Base-by-base conservation (phyloP, 148 eudicot species). In the Vaccinium darrowii region DNA sequence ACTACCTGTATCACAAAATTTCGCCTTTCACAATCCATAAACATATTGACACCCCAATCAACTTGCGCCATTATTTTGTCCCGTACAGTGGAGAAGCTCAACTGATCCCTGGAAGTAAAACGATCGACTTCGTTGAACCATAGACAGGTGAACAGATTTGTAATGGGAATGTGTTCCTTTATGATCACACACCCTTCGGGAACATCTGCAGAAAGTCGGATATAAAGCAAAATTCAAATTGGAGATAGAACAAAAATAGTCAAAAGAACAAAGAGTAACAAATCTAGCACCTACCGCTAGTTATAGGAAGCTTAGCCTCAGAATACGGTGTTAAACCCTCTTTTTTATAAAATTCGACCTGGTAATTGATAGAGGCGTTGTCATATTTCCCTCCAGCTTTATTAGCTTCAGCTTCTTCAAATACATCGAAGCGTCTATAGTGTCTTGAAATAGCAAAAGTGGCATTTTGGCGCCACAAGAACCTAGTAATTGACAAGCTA, bases 111-210 rank as follows among this genome's bases (percentile, higher is more conserved):
- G 51, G 98, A 92, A 83, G 98, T 96, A 88, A 96, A 96, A 25
- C 98, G 98, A 85, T 96, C 98, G 43, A 96, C 98, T 89, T 96
- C 98, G 83, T 94, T 96, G 90, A 94, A 96, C 98, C 98, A 96
- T 56, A 93, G 87, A 87, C 98, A 96, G 86, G 98, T 89, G 86
- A 94, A 94, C 62, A 96, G 91, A 89, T 96, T 93, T 76, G 98
- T 93, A 77, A 94, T 86, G 84, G 98, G 98, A 75, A 89, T 94
- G 87, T 96, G 98, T 71, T 96, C 98, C 79, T 92, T 92, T 85
- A 96, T 88, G 73, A 96, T 91, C 85, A 92, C 98, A 85, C 98
- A 96, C 39, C 98, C 98, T 87, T 96, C 98, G 43, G 98, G 98
- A 80, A 96, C 98, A 91, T 96, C 98, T 96, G 92, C 89, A 92